These are phyloP conservation scores for Calvatia gigantea DNA, from an alignment of 768 basidiomycete species.

Conservation along the genomic window DNA sequence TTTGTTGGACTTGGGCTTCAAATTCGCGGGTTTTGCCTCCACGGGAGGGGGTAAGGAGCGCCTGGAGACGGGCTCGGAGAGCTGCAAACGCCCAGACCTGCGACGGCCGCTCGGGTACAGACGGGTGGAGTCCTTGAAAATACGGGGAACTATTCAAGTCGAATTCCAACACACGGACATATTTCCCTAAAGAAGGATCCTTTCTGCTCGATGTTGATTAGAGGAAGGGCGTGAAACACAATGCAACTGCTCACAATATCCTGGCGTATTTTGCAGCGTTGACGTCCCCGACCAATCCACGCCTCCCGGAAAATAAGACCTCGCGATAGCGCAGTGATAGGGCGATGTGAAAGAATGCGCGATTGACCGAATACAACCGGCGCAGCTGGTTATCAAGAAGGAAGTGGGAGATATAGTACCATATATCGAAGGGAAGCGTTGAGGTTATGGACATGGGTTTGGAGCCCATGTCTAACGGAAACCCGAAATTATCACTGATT, in stretches of 20 bases:
- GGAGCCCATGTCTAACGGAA: background rate
- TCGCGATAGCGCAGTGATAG: background rate
- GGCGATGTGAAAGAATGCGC: background rate
- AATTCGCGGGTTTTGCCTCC: background rate
- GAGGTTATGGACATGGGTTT: background rate
- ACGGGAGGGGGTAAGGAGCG: background rate
- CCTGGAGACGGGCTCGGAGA: background rate
- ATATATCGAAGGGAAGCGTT: background rate
- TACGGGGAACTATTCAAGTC: no score
- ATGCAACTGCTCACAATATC: background rate
- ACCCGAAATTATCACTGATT: background rate
- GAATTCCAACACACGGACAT: background rate
- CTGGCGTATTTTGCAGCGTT: background rate
- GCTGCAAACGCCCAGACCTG: background rate
- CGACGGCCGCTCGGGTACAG: background rate
- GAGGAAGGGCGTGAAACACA: no score
- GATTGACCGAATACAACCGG: background rate
- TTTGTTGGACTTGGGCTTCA: background rate
- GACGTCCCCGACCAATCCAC: background rate
- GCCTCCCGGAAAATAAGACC: background rate
- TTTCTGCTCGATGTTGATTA: background rate
- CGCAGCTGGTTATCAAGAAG: background rate
- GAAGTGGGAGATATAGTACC: background rate
- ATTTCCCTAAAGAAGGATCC: background rate
- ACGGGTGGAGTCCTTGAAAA: no score